Percentiles rank a stretch among this genome's conserved stretches.
These are phyloP conservation scores for Ganoderma lingzhi DNA, from an alignment of 1,284 basidiomycete species.

Conservation along the genomic window DNA sequence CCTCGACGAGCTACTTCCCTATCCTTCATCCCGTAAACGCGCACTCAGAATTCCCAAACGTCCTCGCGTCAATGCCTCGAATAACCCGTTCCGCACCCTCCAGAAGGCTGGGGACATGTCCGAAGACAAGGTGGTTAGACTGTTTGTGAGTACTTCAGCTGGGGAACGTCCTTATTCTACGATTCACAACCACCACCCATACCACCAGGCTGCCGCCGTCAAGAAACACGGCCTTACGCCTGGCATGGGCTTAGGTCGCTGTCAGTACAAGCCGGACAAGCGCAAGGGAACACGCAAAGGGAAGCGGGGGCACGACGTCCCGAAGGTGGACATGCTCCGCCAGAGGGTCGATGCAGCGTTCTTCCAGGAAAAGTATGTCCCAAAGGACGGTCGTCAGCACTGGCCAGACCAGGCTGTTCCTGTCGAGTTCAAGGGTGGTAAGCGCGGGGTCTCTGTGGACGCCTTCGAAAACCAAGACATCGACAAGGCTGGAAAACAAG, in stretches of 20 bases:
- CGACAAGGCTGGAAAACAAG: too few species aligned
- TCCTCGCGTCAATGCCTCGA: background rate
- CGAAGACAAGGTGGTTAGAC: conserved; percentile 2
- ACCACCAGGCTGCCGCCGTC: background rate
- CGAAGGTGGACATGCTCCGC: conserved; percentile 5
- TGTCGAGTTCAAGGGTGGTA: conserved; percentile 18
- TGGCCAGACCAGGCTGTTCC: conserved; percentile 7
- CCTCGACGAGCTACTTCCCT: conserved; percentile 1
- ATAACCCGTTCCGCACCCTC: background rate
- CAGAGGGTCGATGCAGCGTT: conserved; percentile 15
- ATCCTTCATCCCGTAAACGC: background rate
- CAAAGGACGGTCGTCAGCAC: conserved; percentile 4
- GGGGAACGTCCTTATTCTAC: too few species aligned
- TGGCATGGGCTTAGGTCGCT: background rate
- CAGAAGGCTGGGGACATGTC: background rate
- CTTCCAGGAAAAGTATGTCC: background rate
- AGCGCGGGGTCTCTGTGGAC: background rate
- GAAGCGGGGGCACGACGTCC: background rate
- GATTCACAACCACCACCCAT: background rate
- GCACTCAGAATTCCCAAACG: background rate
- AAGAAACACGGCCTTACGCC: conserved; percentile 2
- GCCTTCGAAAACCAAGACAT: conserved; percentile 19
- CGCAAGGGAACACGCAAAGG: background rate
- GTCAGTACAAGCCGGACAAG: background rate
- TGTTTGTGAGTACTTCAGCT: background rate